Percentiles rank a stretch among this genome's conserved stretches.
phyloP scores from a whole-genome alignment of 768 basidiomycete genomes.

The Tremella mesenterica region DNA sequence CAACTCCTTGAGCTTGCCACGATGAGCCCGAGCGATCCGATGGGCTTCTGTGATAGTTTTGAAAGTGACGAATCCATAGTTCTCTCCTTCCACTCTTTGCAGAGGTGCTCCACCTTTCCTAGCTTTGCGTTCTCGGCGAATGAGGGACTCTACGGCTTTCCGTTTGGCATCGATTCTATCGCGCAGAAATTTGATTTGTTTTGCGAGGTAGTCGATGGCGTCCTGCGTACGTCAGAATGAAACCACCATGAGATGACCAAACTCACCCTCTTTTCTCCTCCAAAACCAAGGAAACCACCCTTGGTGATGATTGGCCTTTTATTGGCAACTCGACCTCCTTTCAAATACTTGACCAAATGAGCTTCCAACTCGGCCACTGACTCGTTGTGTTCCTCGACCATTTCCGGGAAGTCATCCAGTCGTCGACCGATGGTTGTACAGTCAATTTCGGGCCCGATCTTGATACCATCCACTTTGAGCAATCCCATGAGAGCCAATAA shows the following conservation, averaged over 20 bases:
- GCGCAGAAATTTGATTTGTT: slow-evolving; percentile 49
- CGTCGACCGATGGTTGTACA: slow-evolving; percentile 50
- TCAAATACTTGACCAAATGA: slow-evolving; percentile 80
- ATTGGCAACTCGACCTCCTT: slow-evolving; percentile 65
- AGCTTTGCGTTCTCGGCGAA: slow-evolving; percentile 53
- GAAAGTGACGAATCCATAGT: slow-evolving; percentile 51
- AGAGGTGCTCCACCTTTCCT: slow-evolving; percentile 46
- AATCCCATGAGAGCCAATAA: slow-evolving; percentile 49
- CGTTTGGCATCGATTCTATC: slow-evolving; percentile 50
- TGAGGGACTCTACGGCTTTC: slow-evolving; percentile 45
- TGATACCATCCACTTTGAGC: slow-evolving; percentile 45
- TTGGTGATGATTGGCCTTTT: slow-evolving; percentile 72
- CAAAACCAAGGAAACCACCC: slow-evolving; percentile 72
- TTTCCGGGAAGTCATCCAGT: slow-evolving; percentile 77
- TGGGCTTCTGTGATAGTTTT: slow-evolving; percentile 46
- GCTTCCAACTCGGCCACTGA: slow-evolving; percentile 90
- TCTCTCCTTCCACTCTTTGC: slow-evolving; percentile 54
- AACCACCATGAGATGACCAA: neutral
- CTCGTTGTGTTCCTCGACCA: slow-evolving; percentile 76
- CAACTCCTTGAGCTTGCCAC: slow-evolving; percentile 41
- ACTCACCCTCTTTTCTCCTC: slow-evolving; percentile 59
- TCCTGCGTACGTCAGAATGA: slow-evolving; percentile 48
- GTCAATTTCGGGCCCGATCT: slow-evolving; percentile 43
- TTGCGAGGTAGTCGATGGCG: slow-evolving; percentile 77
- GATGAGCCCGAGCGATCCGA: slow-evolving; percentile 43